phyloP scores from a whole-genome alignment of 441 rosid genomes.

The Codiaeum variegatum region DNA sequence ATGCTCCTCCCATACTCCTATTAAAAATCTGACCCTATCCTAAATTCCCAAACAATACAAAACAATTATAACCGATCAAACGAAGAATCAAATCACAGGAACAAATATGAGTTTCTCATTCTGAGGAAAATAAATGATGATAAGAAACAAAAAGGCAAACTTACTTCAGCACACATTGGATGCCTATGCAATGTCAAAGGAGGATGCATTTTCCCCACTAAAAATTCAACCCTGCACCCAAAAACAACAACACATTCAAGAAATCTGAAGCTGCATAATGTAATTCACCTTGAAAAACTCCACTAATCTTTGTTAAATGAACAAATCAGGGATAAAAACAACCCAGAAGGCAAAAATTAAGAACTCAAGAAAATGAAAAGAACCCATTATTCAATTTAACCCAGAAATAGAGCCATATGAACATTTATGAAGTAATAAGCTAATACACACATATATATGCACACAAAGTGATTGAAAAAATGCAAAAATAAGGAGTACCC shows the following conservation, averaged over 20 bases:
- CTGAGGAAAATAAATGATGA: not conserved
- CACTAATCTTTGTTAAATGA: not conserved
- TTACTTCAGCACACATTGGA: slow-evolving; percentile 88
- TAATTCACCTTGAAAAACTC: not conserved
- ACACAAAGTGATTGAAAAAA: not conserved
- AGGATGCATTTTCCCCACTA: slow-evolving; percentile 70
- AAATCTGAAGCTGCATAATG: not conserved
- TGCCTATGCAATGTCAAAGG: slow-evolving; percentile 83
- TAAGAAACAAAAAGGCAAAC: slow-evolving; percentile 22
- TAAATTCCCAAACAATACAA: not conserved
- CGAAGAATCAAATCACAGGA: not conserved
- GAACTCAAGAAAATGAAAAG: not conserved
- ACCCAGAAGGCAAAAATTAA: not conserved
- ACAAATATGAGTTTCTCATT: not conserved
- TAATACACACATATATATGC: not conserved
- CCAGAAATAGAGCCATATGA: not conserved
- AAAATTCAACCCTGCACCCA: not conserved
- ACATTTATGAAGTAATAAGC: too few relatives aligned
- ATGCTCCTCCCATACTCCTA: not conserved
- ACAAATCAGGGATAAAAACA: not conserved
- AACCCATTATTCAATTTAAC: not conserved
- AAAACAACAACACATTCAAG: not conserved
- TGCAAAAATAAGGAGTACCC: not conserved
- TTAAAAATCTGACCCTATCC: not conserved
- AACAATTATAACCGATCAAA: not conserved